Evolutionary conservation across 2,329 filamentous ascomycete species (phyloP).

Genomic region (Trichothecium roseum): DNA sequence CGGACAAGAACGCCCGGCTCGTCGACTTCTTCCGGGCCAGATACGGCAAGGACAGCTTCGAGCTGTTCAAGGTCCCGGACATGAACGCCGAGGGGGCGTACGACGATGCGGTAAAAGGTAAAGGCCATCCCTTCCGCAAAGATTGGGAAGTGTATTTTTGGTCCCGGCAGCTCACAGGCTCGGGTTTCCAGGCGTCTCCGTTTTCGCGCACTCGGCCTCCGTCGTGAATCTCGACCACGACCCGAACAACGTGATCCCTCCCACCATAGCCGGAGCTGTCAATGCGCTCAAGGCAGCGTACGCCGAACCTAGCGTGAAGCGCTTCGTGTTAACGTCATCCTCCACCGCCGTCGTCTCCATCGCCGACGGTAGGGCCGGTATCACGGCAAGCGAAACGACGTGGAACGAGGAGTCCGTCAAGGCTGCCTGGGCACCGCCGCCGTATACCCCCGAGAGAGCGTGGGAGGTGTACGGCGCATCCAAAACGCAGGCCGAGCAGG

Average conservation of each 20-base stretch:
- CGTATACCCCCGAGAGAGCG: conserved; percentile 14
- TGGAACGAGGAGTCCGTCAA: conserved; percentile 24
- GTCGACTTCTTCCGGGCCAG: conserved; percentile 15
- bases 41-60: conserved; percentile 22
- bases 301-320: conserved; percentile 21
- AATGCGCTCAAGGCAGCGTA: conserved; percentile 23
- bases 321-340: conserved; percentile 29
- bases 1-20: conserved; percentile 13
- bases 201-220: conserved; percentile 27
- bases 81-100: conserved; percentile 16
- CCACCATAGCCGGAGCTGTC: conserved; percentile 15
- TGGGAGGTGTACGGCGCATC: conserved; percentile 20
- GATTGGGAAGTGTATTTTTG: neutral
- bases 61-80: conserved; percentile 21
- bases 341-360: conserved; percentile 12
- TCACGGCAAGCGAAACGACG: conserved; percentile 10
- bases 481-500: conserved; percentile 22
- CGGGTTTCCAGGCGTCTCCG: conserved; percentile 10
- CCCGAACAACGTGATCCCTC: conserved; percentile 27
- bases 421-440: conserved; percentile 21
- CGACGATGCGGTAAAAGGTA: conserved; percentile 16
- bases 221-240: conserved; percentile 21
- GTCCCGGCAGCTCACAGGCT: neutral
- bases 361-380: conserved; percentile 10
- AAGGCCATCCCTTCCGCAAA: too few species aligned